Evolutionary conservation across 2,329 filamentous ascomycete species (phyloP).

Genomic region (Xylariaceae sp.): DNA sequence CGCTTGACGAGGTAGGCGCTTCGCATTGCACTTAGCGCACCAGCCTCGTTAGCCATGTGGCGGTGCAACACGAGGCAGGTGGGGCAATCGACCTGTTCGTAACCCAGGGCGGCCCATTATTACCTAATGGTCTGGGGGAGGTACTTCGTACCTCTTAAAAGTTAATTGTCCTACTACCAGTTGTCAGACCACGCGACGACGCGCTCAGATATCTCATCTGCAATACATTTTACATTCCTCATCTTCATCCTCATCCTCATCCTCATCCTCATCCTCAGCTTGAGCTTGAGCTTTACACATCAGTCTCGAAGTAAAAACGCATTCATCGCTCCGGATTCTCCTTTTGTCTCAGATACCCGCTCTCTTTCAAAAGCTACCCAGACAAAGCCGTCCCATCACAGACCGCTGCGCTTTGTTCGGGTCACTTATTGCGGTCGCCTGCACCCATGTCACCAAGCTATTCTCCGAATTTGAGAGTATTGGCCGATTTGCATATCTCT

Average conservation of each 20-base stretch:
- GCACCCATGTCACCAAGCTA: slow-evolving; percentile 20
- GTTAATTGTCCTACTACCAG: not conserved
- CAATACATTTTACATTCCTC: not conserved
- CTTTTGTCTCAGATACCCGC: slow-evolving; percentile 1
- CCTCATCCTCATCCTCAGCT: no score
- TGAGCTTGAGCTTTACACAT: not conserved
- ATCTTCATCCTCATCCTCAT: not conserved
- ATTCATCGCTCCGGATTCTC: slow-evolving; percentile 7
- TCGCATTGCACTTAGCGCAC: no score
- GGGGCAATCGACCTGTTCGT: no score
- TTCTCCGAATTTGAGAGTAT: slow-evolving; percentile 27
- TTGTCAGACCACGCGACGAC: slow-evolving; percentile 10
- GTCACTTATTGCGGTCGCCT: slow-evolving; percentile 8
- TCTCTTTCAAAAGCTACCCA: slow-evolving; percentile 12
- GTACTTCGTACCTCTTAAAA: not conserved
- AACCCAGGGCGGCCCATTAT: not conserved
- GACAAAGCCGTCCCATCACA: slow-evolving; percentile 10
- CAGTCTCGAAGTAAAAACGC: slow-evolving; percentile 4
- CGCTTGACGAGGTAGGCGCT: no score
- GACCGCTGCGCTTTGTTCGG: not conserved
- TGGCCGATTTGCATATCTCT: slow-evolving; percentile 13
- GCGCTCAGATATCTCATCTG: slow-evolving; percentile 6
- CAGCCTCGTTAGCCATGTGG: not conserved
- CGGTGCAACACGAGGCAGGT: not conserved
- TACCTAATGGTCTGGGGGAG: not conserved